These are phyloP conservation scores for Termitomyces sp. DNA, from an alignment of 768 basidiomycete species.

Conservation along the genomic window DNA sequence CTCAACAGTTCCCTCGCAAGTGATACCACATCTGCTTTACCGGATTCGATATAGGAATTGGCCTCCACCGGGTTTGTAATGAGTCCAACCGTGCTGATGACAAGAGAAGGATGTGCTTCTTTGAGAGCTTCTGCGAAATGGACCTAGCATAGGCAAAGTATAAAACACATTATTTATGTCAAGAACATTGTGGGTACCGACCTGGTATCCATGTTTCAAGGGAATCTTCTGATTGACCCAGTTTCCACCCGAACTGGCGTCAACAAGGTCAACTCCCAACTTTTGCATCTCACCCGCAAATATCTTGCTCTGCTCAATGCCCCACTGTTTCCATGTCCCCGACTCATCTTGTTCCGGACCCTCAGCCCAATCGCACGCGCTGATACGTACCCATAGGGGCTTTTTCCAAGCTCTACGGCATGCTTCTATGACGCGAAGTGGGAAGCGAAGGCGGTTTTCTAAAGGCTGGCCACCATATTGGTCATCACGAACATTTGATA, in stretches of 20 bases:
- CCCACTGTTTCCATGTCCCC: slow-evolving; percentile 68
- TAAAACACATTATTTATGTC: background rate
- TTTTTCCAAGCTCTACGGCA: slow-evolving; percentile 62
- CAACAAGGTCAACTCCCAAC: slow-evolving; percentile 74
- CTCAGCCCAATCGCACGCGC: slow-evolving; percentile 66
- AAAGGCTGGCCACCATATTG: slow-evolving; percentile 66
- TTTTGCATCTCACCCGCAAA: slow-evolving; percentile 54
- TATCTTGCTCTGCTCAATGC: slow-evolving; percentile 71
- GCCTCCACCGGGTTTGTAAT: slow-evolving; percentile 57
- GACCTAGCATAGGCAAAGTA: slow-evolving; percentile 37
- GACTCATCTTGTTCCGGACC: slow-evolving; percentile 53
- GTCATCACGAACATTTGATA: slow-evolving; percentile 73
- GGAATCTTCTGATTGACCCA: slow-evolving; percentile 59
- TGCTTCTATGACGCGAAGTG: slow-evolving; percentile 53
- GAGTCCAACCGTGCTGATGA: slow-evolving; percentile 67
- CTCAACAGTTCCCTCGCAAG: slow-evolving; percentile 68
- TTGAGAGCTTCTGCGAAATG: slow-evolving; percentile 69
- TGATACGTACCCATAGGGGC: slow-evolving; percentile 72
- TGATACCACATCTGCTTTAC: slow-evolving; percentile 67
- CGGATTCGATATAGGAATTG: slow-evolving; percentile 61
- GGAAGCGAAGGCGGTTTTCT: slow-evolving; percentile 70
- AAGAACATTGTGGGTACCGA: slow-evolving; percentile 14
- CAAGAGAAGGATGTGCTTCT: slow-evolving; percentile 52
- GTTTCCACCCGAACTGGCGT: slow-evolving; percentile 69
- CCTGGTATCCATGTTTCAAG: slow-evolving; percentile 62